A percentile compares a stretch with the other conserved stretches of the same genome.
Conservation (phyloP, 2,329 filamentous ascomycete species). For the Pseudocercospora ulei region DNA sequence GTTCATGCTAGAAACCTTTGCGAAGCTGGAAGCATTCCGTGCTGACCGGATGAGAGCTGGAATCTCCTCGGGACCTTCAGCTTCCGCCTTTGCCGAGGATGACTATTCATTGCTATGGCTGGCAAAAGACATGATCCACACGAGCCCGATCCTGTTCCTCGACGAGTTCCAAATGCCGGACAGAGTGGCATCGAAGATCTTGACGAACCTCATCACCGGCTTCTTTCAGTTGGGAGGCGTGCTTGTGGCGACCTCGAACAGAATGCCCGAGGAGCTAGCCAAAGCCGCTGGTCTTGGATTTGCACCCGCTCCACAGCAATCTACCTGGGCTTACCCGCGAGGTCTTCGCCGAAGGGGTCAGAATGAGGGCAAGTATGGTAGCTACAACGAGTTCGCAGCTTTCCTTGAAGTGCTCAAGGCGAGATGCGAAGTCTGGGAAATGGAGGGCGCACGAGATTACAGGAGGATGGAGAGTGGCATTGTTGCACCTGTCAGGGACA, state of each 20-base stretch:
- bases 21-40: slow-evolving; percentile 59
- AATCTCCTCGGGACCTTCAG: slow-evolving; percentile 9
- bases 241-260: slow-evolving; percentile 68
- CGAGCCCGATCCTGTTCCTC: slow-evolving; percentile 65
- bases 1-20: slow-evolving; percentile 71
- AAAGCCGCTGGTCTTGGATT: slow-evolving; percentile 66
- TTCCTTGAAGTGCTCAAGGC: slow-evolving; percentile 69
- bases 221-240: slow-evolving; percentile 79
- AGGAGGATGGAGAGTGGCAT: slow-evolving; percentile 48
- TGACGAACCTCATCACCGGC: slow-evolving; percentile 65
- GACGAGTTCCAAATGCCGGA: slow-evolving; percentile 80
- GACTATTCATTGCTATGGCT: slow-evolving; percentile 65
- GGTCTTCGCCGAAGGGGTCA: slow-evolving; percentile 29
- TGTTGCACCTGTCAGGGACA: slow-evolving; percentile 20
- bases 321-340: slow-evolving; percentile 38
- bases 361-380: slow-evolving; percentile 46
- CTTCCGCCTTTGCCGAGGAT: slow-evolving; percentile 31
- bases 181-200: slow-evolving; percentile 64
- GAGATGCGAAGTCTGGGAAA: slow-evolving; percentile 74
- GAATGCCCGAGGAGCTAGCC: slow-evolving; percentile 71
- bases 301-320: slow-evolving; percentile 45
- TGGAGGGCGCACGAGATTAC: slow-evolving; percentile 64
- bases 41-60: slow-evolving; percentile 28
- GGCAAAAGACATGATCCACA: slow-evolving; percentile 64
- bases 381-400: slow-evolving; percentile 61